Base-by-base conservation (phyloP, 495 filamentous ascomycete species). In the Xylaria cubensis region DNA sequence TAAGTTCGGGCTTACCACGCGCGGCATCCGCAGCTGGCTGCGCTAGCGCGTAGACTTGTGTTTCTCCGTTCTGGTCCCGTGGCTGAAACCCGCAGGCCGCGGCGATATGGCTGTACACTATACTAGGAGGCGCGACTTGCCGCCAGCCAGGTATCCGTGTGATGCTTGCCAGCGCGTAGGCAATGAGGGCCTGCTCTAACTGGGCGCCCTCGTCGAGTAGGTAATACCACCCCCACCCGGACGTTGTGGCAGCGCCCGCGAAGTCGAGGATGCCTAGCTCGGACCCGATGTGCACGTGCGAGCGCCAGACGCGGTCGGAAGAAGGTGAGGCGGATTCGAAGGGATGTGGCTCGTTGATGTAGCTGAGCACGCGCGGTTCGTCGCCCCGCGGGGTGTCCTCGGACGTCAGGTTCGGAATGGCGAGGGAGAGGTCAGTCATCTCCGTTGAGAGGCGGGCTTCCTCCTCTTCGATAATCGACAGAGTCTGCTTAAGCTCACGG, bases 201-300 rank as follows among this genome's bases (percentile, higher is more conserved):
- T 96, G 87, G 0, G 94, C 95, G 9, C 90, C 94, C 73, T 97
- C 95, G 80, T 97, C 92, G 42, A 91, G 86, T 0, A 99, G 89
- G 80, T 92, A 97, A 82, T 99, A 99, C 94, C 94, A 99, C 0
- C 96, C 96, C 95, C 95, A 98, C 19, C 96, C 96, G 44, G 90
- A 92, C 24, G 92, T 90, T 10, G 88, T 90, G 24, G 89, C 90
- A 3, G 94, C 93, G 65, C 85, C 88, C 13, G 90, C 85, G 76
- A 99, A 98, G 82, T 99, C 97, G 61, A 99, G 83, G 1, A 98
- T 84, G 26, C 90, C 87, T 0, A 99, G 87, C 73, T 92, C 88
- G 1, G 88, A 84, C 32, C 97, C 97, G 73, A 99, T 93, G 72
- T 95, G 87, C 8, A 94, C 91, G 79, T 99, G 96, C 0, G 92